These are phyloP conservation scores for Podospora pseudocomata DNA, from an alignment of 495 filamentous ascomycete species.

Conservation along the genomic window DNA sequence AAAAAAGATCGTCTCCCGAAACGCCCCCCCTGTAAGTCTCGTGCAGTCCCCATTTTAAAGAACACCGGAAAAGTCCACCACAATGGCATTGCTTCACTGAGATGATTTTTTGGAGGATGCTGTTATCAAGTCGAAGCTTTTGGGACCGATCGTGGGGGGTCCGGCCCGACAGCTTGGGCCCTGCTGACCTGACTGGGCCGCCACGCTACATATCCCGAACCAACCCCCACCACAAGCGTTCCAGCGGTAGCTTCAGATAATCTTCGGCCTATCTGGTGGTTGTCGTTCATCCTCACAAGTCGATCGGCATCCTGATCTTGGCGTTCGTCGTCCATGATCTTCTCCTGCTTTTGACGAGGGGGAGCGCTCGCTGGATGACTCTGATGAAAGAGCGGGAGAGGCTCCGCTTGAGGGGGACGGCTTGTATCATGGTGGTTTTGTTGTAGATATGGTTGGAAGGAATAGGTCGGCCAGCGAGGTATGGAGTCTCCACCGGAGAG, in stretches of 20 bases:
- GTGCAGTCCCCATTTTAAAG: not conserved
- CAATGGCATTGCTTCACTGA: not conserved
- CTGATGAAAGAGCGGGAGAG: slow-evolving; percentile 21
- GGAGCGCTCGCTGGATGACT: slow-evolving; percentile 20
- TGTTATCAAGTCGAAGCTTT: not conserved
- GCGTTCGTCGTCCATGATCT: slow-evolving; percentile 22
- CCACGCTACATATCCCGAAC: too few relatives aligned
- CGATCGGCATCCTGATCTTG: slow-evolving; percentile 21
- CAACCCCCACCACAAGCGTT: not conserved
- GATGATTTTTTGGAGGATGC: not conserved
- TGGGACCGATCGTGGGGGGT: too few relatives aligned
- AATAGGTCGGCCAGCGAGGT: slow-evolving; percentile 11
- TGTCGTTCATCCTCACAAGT: slow-evolving; percentile 1
- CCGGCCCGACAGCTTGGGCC: too few relatives aligned
- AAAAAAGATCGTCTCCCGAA: not conserved
- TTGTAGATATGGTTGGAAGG: not conserved
- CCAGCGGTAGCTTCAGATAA: not conserved
- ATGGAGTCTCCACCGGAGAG: not conserved
- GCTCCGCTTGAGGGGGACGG: slow-evolving; percentile 14
- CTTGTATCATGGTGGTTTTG: slow-evolving; percentile 5
- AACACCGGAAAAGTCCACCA: not conserved
- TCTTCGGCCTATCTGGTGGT: not conserved
- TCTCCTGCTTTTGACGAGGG: slow-evolving; percentile 19
- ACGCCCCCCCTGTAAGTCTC: not conserved
- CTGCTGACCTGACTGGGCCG: too few relatives aligned